Base-by-base conservation (phyloP, 2,329 filamentous ascomycete species). In the Kalmusia sp. region DNA sequence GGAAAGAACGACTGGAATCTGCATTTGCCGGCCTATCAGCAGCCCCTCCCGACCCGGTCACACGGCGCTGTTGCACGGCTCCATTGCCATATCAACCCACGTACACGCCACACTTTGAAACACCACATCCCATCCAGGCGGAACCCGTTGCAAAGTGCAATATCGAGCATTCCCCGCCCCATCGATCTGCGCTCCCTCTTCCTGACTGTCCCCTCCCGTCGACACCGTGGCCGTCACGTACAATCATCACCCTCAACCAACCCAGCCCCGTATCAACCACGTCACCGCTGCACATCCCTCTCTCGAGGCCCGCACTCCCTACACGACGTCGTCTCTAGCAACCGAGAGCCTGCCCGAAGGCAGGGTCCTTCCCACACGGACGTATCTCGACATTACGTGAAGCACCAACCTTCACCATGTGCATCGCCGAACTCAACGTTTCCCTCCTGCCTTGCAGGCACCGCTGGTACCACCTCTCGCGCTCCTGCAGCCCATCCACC, bases 401-500 rank as follows among this genome's bases (percentile, higher is more conserved):
- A 62, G 22, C 22, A 31, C 50, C 38, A 15, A 25, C 12, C 50
- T 45, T 46, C 56, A 72, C 38, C 61, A 82, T 82, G 79, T 82
- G 79, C 59, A 68, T 81, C 65, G 79, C 78, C 57, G 77, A 80
- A 57, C 73, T 82, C 38, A 80, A 80, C 68, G 76, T 80, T 52
- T 77, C 77, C 45, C 72, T 74, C 6, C 72, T 77, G 48, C 66
- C 75, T 37, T 82, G 79, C 73, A 68, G 72, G 49, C 79, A 82
- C 58, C 76, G 79, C 55, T 82, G 79, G 79, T 81, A 80, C 68
- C 74, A 78, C 53, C 74, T 82, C 24, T 67, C 76, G 28, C 71
- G 73, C 31, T 66, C 77, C 38, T 82, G 79, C 70, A 67, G 65
- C 24, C 71, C 76, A 2, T 69, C 70, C 41, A 73, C 69, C 62